Evolutionary conservation across 306 rosid species (phyloP).

Genomic region (Quercus variabilis): DNA sequence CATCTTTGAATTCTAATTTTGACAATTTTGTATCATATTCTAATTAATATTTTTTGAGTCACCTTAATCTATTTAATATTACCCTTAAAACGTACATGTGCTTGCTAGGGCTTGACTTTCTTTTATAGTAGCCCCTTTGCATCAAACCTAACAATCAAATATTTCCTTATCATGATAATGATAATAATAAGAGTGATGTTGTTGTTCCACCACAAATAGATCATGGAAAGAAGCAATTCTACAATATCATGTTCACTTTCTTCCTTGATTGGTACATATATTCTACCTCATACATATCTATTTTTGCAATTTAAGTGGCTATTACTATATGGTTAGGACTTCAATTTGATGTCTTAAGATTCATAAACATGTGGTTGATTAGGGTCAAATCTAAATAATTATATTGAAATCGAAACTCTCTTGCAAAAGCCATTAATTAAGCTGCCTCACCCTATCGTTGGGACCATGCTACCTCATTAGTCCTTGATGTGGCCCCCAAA

Average conservation of each 20-base stretch:
- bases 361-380: constrained; percentile 1
- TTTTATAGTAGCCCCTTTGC: constrained; percentile 20
- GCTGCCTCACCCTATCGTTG: constrained; percentile 21
- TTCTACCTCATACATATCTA: too few species aligned
- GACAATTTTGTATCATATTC: background rate
- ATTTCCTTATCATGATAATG: constrained; percentile 37
- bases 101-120: constrained; percentile 22
- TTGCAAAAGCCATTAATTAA: constrained; percentile 51
- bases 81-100: background rate
- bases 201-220: constrained; percentile 15
- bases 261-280: background rate
- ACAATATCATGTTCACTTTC: background rate
- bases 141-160: constrained; percentile 23
- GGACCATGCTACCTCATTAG: constrained; percentile 16
- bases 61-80: background rate
- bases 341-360: background rate
- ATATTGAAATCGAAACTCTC: background rate
- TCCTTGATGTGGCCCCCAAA: constrained; percentile 18
- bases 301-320: background rate
- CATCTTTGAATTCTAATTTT: background rate
- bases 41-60: background rate
- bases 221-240: background rate
- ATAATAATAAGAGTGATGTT: constrained; percentile 19
- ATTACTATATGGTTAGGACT: background rate
- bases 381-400: constrained; percentile 19